These are phyloP conservation scores for Zopfia rhizophila DNA, from an alignment of 2,329 filamentous ascomycete species.

Conservation along the genomic window DNA sequence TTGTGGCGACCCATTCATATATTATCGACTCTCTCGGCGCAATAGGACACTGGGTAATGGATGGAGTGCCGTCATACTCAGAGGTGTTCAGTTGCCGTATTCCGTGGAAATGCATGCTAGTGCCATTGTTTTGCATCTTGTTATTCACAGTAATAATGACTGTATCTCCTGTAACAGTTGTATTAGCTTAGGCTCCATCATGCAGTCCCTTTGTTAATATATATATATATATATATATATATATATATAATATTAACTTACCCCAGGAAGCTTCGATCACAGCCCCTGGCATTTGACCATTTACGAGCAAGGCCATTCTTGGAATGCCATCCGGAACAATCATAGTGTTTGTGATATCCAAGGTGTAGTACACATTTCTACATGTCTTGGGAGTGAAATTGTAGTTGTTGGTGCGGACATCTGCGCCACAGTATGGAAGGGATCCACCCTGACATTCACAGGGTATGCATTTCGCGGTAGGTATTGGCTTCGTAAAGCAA, in stretches of 20 bases:
- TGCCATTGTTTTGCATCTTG: slow-evolving; percentile 59
- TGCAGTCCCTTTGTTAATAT: slow-evolving; percentile 78
- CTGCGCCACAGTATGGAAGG: slow-evolving; percentile 44
- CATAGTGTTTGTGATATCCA: slow-evolving; percentile 52
- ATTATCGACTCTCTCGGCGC: slow-evolving; percentile 30
- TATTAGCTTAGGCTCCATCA: slow-evolving; percentile 72
- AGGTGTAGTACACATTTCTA: slow-evolving; percentile 51
- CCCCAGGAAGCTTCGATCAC: slow-evolving; percentile 70
- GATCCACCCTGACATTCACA: slow-evolving; percentile 46
- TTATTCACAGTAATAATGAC: slow-evolving; percentile 67
- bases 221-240: slow-evolving; percentile 72
- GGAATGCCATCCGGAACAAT: slow-evolving; percentile 74
- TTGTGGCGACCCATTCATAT: slow-evolving; percentile 37
- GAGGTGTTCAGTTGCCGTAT: slow-evolving; percentile 56
- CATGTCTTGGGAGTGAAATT: slow-evolving; percentile 51
- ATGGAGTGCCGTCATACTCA: slow-evolving; percentile 76
- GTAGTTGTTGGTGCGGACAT: slow-evolving; percentile 50
- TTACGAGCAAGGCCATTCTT: slow-evolving; percentile 79
- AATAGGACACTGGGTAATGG: slow-evolving; percentile 75
- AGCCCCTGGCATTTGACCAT: slow-evolving; percentile 79
- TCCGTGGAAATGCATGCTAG: slow-evolving; percentile 26
- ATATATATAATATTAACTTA: neutral
- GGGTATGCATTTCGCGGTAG: slow-evolving; percentile 36
- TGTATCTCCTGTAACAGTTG: slow-evolving; percentile 74
- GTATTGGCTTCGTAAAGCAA: no score